A percentile compares a stretch with the other conserved stretches of the same genome.
Evolutionary conservation across 108 stramenopile genomes (phyloP).

Genomic region (Chaetoceros tenuissimus): DNA sequence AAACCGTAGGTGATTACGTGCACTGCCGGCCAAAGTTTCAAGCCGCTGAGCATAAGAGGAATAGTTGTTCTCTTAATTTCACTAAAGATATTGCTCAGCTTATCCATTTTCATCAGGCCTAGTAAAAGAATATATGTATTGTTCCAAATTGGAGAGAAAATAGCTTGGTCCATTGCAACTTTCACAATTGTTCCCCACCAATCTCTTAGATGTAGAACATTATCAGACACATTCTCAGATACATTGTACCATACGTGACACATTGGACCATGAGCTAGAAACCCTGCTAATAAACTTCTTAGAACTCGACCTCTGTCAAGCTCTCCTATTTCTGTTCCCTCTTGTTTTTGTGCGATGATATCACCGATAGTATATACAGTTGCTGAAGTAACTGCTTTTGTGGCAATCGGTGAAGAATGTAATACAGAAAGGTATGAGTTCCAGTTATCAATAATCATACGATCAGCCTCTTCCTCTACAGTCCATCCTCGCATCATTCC

Average conservation of each 20-base stretch:
- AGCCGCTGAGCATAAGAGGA: conserved; percentile 54
- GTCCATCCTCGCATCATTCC: conserved; percentile 31
- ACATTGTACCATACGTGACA: conserved; percentile 68
- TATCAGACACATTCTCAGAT: conserved; percentile 54
- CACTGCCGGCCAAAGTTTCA: conserved; percentile 83
- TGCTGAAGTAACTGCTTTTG: conserved; percentile 51
- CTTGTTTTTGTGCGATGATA: conserved; percentile 49
- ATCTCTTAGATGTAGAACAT: conserved; percentile 23
- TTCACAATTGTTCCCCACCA: conserved; percentile 65
- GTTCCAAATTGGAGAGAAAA: conserved; percentile 43
- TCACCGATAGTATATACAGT: conserved; percentile 73
- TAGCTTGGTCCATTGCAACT: conserved; percentile 49
- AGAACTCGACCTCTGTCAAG: conserved; percentile 50
- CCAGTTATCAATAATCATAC: conserved; percentile 45
- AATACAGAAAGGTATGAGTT: conserved; percentile 24
- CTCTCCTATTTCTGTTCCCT: conserved; percentile 39
- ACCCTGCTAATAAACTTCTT: conserved; percentile 59
- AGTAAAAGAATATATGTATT: conserved; percentile 56
- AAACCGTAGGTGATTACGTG: conserved; percentile 75
- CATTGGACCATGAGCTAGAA: conserved; percentile 78
- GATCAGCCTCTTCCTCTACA: conserved; percentile 26
- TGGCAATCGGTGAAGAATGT: conserved; percentile 25
- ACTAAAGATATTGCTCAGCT: conserved; percentile 31
- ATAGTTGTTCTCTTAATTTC: conserved; percentile 66
- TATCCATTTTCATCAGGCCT: conserved; percentile 43